Evolutionary conservation across 192 early-diverging fungal species (phyloP).

Genomic region (Coemansia guatemalensis): DNA sequence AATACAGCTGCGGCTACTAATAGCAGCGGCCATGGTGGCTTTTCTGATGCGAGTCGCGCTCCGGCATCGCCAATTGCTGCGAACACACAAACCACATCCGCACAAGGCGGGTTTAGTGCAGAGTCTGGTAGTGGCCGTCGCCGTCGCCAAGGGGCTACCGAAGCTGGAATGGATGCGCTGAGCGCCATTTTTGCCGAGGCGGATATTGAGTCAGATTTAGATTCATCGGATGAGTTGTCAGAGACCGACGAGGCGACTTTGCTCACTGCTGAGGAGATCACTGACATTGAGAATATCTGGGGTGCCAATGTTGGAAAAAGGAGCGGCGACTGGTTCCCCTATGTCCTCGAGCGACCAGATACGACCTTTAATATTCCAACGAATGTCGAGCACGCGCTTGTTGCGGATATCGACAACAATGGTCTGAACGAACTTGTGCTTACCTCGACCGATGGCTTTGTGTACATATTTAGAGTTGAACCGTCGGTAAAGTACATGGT

Average conservation of each 20-base stretch:
- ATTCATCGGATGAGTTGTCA: conserved; percentile 28
- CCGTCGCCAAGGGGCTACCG: conserved; percentile 12
- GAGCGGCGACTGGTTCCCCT: conserved; percentile 55
- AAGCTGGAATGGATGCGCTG: conserved; percentile 18
- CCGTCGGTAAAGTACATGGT: conserved; percentile 40
- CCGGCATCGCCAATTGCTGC: conserved; percentile 1
- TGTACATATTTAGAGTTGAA: conserved; percentile 53
- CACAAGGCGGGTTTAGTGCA: conserved; percentile 22
- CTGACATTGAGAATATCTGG: conserved; percentile 54
- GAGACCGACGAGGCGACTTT: conserved; percentile 21
- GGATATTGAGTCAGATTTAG: conserved; percentile 35
- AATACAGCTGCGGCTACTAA: conserved; percentile 5
- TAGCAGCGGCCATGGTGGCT: not conserved
- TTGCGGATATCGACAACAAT: conserved; percentile 51
- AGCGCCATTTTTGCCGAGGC: conserved; percentile 36
- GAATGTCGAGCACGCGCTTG: conserved; percentile 54
- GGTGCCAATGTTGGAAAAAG: conserved; percentile 51
- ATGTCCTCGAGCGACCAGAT: conserved; percentile 45
- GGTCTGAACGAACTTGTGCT: conserved; percentile 56
- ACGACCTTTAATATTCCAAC: conserved; percentile 51
- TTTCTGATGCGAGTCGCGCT: conserved; percentile 3
- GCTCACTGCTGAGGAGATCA: conserved; percentile 40
- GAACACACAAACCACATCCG: not conserved
- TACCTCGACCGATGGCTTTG: conserved; percentile 53
- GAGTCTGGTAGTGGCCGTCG: conserved; percentile 17